Evolutionary conservation across 2,329 filamentous ascomycete genomes (phyloP).

Genomic region (Coleophoma cylindrospora): DNA sequence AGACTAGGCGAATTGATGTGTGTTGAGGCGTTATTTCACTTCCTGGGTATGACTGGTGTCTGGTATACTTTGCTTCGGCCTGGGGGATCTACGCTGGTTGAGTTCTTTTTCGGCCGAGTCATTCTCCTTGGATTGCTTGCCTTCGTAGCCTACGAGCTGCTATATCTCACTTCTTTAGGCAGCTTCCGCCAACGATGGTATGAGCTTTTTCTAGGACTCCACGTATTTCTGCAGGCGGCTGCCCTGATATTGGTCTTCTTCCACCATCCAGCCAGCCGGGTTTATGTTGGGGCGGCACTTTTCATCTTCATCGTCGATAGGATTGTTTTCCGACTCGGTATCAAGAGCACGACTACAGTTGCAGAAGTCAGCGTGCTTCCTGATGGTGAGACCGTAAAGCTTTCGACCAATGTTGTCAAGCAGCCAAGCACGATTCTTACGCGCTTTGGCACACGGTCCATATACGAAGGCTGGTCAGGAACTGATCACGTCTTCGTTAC

Average conservation of each 20-base stretch:
- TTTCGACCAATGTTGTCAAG: constrained; percentile 26
- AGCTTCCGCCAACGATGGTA: constrained; percentile 57
- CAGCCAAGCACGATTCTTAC: constrained; percentile 2
- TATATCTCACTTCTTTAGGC: constrained; percentile 56
- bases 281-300: constrained; percentile 48
- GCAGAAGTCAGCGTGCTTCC: constrained; percentile 48
- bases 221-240: constrained; percentile 50
- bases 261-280: constrained; percentile 46
- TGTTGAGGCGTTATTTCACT: constrained; percentile 52
- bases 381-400: constrained; percentile 49
- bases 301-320: constrained; percentile 54
- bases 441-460: constrained; percentile 25
- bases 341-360: constrained; percentile 42
- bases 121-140: constrained; percentile 49
- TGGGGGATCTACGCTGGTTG: constrained; percentile 40
- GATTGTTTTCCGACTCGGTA: constrained; percentile 47
- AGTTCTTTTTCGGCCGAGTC: constrained; percentile 46
- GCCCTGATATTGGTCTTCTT: constrained; percentile 54
- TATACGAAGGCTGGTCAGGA: constrained; percentile 49
- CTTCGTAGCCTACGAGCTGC: constrained; percentile 51
- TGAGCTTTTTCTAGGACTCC: constrained; percentile 55
- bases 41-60: constrained; percentile 44
- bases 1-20: constrained; percentile 58
- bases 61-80: constrained; percentile 49
- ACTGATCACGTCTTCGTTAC: constrained; percentile 61